Evolutionary conservation across 2,329 filamentous ascomycete genomes (phyloP), one percentile per base, ranked within the genome.

Genomic region (Dactylellina parvicollis): DNA sequence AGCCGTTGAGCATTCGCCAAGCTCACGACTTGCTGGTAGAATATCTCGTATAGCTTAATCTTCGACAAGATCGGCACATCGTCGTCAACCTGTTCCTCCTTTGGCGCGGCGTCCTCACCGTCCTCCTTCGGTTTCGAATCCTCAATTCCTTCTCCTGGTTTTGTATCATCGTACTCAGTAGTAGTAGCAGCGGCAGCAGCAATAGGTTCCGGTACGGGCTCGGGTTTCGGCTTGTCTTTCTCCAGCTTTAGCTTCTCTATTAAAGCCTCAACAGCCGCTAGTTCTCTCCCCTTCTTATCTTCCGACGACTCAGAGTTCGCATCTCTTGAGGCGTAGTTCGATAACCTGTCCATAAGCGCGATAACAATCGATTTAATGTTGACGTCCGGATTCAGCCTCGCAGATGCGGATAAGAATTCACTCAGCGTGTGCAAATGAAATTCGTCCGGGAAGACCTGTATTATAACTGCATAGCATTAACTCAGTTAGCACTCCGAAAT

Each of bases 351-450:
- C 96, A 99, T 99, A 72, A 99, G 84, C 24, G 94, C 95, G 79
- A 98, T 97, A 8, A 99, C 94, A 67, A 99, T 99, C 49, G 91
- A 91, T 83, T 99, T 99, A 82, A 99, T 89, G 77, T 99, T 96
- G 78, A 99, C 95, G 79, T 98, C 92, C 0, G 94, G 95, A 78
- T 99, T 97, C 36, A 99, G 85, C 67, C 94, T 86, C 12, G 94
- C 92, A 32, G 96, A 96, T 4, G 95, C 95, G 7, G 90, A 95
- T 32, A 99, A 87, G 80, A 99, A 92, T 80, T 97, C 90, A 79
- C 98, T 95, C 30, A 99, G 87, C 0, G 95, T 99, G 80, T 99
- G 93, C 20, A 99, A 87, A 81, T 99, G 96, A 80, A 94, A 99
- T 80, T 99, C 95, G 82, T 99, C 95, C 0, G 95, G 95, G 83